Evolutionary conservation across 371 early-diverging fungal genomes (phyloP), one percentile per base, ranked within the genome.

Genomic region (Ordospora pajunii): DNA sequence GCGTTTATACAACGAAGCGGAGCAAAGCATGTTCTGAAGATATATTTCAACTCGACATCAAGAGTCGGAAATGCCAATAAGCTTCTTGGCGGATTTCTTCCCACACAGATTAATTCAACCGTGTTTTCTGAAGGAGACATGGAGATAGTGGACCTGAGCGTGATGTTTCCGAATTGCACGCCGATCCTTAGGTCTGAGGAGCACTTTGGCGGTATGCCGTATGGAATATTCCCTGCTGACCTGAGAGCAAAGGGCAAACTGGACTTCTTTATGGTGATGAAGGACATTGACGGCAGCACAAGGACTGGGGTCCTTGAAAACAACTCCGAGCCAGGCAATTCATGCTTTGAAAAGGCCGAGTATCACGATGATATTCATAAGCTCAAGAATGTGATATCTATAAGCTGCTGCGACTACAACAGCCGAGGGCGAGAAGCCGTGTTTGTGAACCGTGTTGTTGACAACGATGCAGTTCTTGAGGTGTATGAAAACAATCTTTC

Each of bases 191-290:
- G 52, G 19, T 25, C 51, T 11, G 51, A 73, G 10, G 74, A 73
- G 6, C 44, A 37, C 6, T 40, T 51, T 27, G 52, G 50, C 0
- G 66, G 53, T 14, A 46, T 73, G 1, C 67, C 74, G 2, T 52
- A 51, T 52, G 74, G 74, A n/a, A 73, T 73, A 44, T 73, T 66
- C 45, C 10, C 14, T 25, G 66, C 74, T 46, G 74, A 73, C 44
- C 64, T 73, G 11, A 53, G 53, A 44, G 51, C 53, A 43, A 66
- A 73, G n/a, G 64, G 53, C 42, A 51, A 32, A 17, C 12, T 44
- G 14, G 74, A 73, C 51, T 43, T 73, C 19, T 73, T 73, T 52
- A 25, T 73, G 0, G n/a, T 53, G 19, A 53, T 50, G 43, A 58
- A 58, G n/a, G 23, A 66, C 10, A 73, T 66, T 19, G 40, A 65